Conservation (phyloP, 371 early-diverging fungal genomes). For the Mucor saturninus region DNA sequence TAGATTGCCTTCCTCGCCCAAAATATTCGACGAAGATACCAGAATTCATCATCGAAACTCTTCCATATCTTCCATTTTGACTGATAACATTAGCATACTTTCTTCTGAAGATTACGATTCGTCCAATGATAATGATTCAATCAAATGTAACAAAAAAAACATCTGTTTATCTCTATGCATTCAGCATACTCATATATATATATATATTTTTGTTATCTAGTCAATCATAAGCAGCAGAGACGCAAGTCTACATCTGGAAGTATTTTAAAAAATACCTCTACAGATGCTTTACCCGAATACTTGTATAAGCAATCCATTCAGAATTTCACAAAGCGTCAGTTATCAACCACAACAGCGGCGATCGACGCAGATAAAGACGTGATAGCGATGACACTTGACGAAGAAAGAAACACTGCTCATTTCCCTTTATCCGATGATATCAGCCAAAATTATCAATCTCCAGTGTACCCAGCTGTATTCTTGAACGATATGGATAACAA, state of each 20-base stretch:
- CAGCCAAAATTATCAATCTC: conserved; percentile 2
- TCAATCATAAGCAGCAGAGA: neutral
- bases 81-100: conserved; percentile 11
- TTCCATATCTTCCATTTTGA: conserved; percentile 16
- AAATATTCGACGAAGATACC: neutral
- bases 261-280: conserved; percentile 25
- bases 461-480: conserved; percentile 35
- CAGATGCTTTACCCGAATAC: conserved; percentile 13
- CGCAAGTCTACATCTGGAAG: conserved; percentile 15
- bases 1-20: neutral
- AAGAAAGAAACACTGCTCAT: conserved; percentile 3
- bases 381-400: conserved; percentile 36
- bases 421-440: neutral
- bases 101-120: conserved; percentile 16
- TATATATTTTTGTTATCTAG: neutral
- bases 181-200: too few species aligned
- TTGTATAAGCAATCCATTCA: conserved; percentile 18
- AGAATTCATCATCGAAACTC: conserved; percentile 6
- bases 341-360: conserved; percentile 12
- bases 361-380: conserved; percentile 35
- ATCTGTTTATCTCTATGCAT: too few species aligned
- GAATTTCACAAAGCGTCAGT: conserved; percentile 16
- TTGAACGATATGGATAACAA: conserved; percentile 11
- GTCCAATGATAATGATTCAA: conserved; percentile 2
- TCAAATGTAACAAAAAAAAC: neutral